Evolutionary conservation across 2,329 filamentous ascomycete species (phyloP).

Genomic region (Purpureocillium takamizusanense): DNA sequence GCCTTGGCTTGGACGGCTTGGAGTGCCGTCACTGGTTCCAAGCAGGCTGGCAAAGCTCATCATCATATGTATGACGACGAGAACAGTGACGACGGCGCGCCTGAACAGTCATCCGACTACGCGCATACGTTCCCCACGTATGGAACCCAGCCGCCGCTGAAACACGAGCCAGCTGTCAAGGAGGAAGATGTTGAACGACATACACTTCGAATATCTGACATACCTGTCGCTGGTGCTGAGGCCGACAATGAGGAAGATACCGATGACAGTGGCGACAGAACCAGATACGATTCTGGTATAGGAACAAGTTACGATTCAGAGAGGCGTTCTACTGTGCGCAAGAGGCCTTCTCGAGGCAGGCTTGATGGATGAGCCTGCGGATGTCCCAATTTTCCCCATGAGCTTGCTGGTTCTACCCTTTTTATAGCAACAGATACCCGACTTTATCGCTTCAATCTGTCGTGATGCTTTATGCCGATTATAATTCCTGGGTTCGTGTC

Average conservation of each 20-base stretch:
- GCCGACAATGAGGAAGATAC: slow-evolving; percentile 36
- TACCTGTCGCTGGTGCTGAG: slow-evolving; percentile 26
- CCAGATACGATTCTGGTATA: slow-evolving; percentile 35
- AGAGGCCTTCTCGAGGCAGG: slow-evolving; percentile 10
- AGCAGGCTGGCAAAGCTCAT: slow-evolving; percentile 6
- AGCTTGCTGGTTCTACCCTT: too few species aligned
- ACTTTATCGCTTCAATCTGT: too few species aligned
- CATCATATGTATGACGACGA: slow-evolving; percentile 9
- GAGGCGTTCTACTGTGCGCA: slow-evolving; percentile 20
- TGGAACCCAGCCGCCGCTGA: slow-evolving; percentile 29
- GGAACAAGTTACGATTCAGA: slow-evolving; percentile 44
- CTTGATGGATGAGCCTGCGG: too few species aligned
- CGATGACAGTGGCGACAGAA: slow-evolving; percentile 25
- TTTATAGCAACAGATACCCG: too few species aligned
- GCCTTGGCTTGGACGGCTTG: slow-evolving; percentile 55
- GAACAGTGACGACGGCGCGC: slow-evolving; percentile 15
- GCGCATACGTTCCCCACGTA: slow-evolving; percentile 35
- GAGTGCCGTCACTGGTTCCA: slow-evolving; percentile 21
- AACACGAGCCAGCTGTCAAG: slow-evolving; percentile 29
- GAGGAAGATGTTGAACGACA: slow-evolving; percentile 18
- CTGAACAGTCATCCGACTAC: slow-evolving; percentile 27
- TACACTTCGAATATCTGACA: slow-evolving; percentile 19
- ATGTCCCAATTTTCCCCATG: too few species aligned
- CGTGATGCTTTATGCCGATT: too few species aligned
- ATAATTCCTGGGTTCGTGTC: too few species aligned